Evolutionary conservation across 2,329 filamentous ascomycete species (phyloP).

Genomic region (Fusarium tricinctum): DNA sequence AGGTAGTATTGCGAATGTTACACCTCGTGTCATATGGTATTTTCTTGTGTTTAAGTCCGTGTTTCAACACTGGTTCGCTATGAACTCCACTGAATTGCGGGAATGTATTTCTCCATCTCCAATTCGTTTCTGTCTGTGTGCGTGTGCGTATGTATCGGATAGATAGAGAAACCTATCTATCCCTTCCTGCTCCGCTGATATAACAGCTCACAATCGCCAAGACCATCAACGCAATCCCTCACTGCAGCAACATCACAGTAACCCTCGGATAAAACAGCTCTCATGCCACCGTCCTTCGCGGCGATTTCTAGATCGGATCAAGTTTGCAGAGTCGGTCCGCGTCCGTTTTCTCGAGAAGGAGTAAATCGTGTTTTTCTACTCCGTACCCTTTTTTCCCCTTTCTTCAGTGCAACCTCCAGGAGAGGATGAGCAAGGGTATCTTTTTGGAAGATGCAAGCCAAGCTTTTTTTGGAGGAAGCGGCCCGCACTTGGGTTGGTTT

Average conservation of each 20-base stretch:
- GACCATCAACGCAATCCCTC: background rate
- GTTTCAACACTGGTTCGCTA: conserved; percentile 27
- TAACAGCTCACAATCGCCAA: conserved; percentile 15
- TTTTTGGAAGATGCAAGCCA: conserved; percentile 26
- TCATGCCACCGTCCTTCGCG: conserved; percentile 13
- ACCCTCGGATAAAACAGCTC: background rate
- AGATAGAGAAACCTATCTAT: background rate
- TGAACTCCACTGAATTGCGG: conserved; percentile 23
- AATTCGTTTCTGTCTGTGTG: background rate
- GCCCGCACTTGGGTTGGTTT: conserved; percentile 16
- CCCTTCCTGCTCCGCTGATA: conserved; percentile 11
- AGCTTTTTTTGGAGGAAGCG: conserved; percentile 33
- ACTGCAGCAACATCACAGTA: background rate
- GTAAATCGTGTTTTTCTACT: background rate
- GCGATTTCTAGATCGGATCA: conserved; percentile 31
- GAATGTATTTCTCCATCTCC: conserved; percentile 8
- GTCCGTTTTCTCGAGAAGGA: background rate
- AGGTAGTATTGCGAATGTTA: background rate
- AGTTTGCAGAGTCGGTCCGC: conserved; percentile 27
- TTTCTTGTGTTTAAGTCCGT: conserved; percentile 32
- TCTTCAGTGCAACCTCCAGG: conserved; percentile 22
- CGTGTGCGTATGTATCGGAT: background rate
- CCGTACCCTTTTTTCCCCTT: background rate
- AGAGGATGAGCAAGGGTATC: conserved; percentile 11
- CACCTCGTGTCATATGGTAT: background rate